Conservation (phyloP, 2,329 filamentous ascomycete genomes). For the Venturia pyrina region DNA sequence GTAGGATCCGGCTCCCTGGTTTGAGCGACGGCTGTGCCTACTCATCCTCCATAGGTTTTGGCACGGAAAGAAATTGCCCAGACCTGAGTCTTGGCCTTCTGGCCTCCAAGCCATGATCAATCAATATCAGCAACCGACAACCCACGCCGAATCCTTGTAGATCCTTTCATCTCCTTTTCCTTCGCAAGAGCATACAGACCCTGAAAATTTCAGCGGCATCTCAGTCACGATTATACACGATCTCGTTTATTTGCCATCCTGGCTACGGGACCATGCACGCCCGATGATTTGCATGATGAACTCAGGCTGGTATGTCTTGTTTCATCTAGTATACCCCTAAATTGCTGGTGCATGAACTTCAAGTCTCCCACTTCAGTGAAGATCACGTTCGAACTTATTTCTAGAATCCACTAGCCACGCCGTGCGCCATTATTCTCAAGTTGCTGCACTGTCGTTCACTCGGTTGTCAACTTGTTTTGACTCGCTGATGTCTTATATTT, state of each 20-base stretch:
- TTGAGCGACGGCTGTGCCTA: no score
- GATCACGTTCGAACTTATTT: background rate
- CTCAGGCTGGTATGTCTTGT: background rate
- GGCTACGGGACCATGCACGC: background rate
- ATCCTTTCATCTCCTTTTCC: background rate
- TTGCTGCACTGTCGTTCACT: background rate
- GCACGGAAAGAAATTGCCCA: no score
- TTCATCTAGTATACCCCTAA: background rate
- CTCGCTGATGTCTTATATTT: background rate
- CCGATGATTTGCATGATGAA: background rate
- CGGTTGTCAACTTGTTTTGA: background rate
- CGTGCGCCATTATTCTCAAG: background rate
- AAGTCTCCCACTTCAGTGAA: background rate
- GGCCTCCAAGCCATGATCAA: no score
- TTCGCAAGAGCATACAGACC: background rate
- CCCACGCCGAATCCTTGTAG: no score
- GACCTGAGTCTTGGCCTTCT: no score
- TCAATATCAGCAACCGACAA: no score
- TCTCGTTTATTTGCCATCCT: background rate
- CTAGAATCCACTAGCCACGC: background rate
- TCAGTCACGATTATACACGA: background rate
- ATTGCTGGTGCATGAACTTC: background rate
- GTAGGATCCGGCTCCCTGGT: no score
- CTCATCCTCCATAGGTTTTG: no score
- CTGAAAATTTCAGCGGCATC: no score